These are phyloP conservation scores for Ganoderma multipileum DNA, from an alignment of 1,284 basidiomycete species.

Conservation along the genomic window DNA sequence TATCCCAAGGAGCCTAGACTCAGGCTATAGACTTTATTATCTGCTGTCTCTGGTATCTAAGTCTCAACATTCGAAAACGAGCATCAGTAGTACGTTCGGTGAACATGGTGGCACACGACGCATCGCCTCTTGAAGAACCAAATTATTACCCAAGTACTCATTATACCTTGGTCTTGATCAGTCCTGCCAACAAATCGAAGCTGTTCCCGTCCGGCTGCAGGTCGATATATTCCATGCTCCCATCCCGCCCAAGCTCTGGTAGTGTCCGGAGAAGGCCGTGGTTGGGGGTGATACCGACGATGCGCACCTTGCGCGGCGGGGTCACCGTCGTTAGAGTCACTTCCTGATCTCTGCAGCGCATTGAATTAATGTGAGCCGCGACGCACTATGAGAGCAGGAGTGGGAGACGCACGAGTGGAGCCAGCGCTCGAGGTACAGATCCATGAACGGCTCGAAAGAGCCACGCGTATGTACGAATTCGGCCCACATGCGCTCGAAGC, in stretches of 20 bases:
- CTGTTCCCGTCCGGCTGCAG: slow-evolving; percentile 96
- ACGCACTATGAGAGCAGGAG: background rate
- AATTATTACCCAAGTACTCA: too few species aligned
- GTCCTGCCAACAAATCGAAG: slow-evolving; percentile 92
- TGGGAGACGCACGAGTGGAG: slow-evolving; percentile 80
- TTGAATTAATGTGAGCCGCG: background rate
- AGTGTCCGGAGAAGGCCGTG: slow-evolving; percentile 88
- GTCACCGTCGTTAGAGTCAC: slow-evolving; percentile 82
- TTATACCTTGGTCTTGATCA: slow-evolving; percentile 75
- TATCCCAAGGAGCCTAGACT: too few species aligned
- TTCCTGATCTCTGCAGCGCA: slow-evolving; percentile 73
- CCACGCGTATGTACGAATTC: slow-evolving; percentile 70
- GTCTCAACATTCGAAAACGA: too few species aligned
- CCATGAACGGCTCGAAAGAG: slow-evolving; percentile 80
- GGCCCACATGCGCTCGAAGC: slow-evolving; percentile 84
- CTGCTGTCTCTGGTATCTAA: too few species aligned
- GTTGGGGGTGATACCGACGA: slow-evolving; percentile 88
- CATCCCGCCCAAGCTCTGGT: slow-evolving; percentile 51
- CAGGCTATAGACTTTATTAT: too few species aligned
- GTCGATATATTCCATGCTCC: slow-evolving; percentile 55
- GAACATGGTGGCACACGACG: too few species aligned
- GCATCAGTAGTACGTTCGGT: too few species aligned
- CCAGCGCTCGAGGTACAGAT: slow-evolving; percentile 83
- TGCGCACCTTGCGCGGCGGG: slow-evolving; percentile 77
- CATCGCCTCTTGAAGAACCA: too few species aligned